phyloP scores from a whole-genome alignment of 345 rosid species.

The Arabis hirsuta region DNA sequence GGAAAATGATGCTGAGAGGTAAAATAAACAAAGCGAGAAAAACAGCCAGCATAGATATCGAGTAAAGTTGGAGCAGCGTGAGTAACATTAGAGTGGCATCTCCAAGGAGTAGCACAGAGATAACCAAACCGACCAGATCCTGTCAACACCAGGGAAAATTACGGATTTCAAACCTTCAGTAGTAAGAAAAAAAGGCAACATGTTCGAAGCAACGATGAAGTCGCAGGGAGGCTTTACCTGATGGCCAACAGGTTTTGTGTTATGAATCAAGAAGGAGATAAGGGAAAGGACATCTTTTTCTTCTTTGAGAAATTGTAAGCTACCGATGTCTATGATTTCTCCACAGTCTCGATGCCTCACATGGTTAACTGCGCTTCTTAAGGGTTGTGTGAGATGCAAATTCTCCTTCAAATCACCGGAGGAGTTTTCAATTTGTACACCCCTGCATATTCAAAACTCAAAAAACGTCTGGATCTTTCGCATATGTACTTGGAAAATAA shows the following conservation, averaged over 20 bases:
- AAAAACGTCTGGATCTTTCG: slow-evolving; percentile 24
- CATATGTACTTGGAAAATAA: not conserved
- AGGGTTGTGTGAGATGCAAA: slow-evolving; percentile 21
- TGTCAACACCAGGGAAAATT: slow-evolving; percentile 35
- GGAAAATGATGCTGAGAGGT: slow-evolving; percentile 77
- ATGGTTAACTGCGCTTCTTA: slow-evolving; percentile 29
- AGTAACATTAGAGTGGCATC: slow-evolving; percentile 89
- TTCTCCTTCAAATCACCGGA: slow-evolving; percentile 47
- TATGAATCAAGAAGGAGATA: slow-evolving; percentile 61
- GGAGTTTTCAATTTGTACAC: slow-evolving; percentile 31
- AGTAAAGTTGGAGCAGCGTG: slow-evolving; percentile 88
- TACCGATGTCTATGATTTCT: slow-evolving; percentile 71
- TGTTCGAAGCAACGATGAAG: slow-evolving; percentile 10
- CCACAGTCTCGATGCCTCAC: slow-evolving; percentile 52
- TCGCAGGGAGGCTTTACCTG: slow-evolving; percentile 58
- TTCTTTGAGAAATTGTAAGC: slow-evolving; percentile 64
- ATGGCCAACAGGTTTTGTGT: slow-evolving; percentile 87
- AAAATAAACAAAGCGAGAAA: slow-evolving; percentile 66
- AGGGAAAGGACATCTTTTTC: slow-evolving; percentile 59
- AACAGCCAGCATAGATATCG: slow-evolving; percentile 72
- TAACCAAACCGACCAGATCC: slow-evolving; percentile 91
- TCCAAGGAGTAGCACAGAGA: slow-evolving; percentile 76
- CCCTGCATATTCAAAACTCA: slow-evolving; percentile 49
- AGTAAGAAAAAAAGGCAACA: slow-evolving; percentile 10
- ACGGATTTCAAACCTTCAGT: slow-evolving; percentile 27